Base-by-base conservation (phyloP, 331 rosid genomes). In the Stylosanthes scabra region DNA sequence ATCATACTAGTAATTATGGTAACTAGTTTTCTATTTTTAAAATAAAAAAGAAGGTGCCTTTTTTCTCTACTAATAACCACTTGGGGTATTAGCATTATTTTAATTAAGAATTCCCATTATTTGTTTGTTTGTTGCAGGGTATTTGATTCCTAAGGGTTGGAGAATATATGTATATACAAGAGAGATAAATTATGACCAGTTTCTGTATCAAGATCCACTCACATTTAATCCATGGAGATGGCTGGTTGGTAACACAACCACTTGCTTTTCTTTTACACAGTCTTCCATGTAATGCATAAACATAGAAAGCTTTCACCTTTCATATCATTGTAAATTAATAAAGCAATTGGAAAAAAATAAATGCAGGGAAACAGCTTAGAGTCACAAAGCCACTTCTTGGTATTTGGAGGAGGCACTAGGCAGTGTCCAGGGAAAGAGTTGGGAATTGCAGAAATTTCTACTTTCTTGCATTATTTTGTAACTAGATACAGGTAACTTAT, bases 181-280 rank as follows among this genome's bases (percentile, higher is more conserved):
- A 79, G 99, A 95, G 88, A 87, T 83, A 27, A 95, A 95, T 63
- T 95, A 95, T 75, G 96, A 95, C 45, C 81, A 77, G 12, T 80
- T 77, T 82, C 76, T 88, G 49, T 95, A 95, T 75, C 83, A 93
- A 5, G 99, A 95, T 5, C 99, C 99, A n/a, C 83, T 87, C 8
- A 77, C 83, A 63, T 95, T 95, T 74, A 86, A 95, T 57, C 99
- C 99, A n/a, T 92, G 99, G 99, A 88, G 99, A 90, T 95, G 99
- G 99, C 86, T 95, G 97, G 99, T 94, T 74, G 13, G 87, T 84
- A 3, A 70, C 55, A 47, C 9, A 60, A 74, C 28, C 55, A 28
- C 37, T 45, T 69, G 1, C 10, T 8, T 3, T 61, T 13, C n/a
- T 56, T 0, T 20, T 34, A 6, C 39, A 34, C 39, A 34, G 6